Conservation (phyloP, 2,329 filamentous ascomycete species). For the Beauveria varroae region DNA sequence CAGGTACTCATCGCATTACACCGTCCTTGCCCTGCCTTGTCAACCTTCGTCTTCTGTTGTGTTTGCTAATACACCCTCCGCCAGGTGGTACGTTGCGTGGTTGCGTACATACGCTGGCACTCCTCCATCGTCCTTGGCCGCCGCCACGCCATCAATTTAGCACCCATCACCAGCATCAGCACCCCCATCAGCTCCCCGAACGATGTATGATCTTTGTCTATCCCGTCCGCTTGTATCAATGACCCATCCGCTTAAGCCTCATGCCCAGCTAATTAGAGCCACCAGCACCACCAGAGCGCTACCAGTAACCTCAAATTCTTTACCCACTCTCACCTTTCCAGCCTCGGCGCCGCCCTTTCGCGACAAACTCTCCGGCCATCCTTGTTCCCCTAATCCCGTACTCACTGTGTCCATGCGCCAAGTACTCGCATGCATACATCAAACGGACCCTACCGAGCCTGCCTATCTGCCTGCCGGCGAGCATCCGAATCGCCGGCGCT, state of each 20-base stretch:
- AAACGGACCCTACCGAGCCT: slow-evolving; percentile 1
- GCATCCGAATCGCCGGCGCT: neutral
- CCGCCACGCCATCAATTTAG: neutral
- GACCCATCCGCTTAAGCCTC: slow-evolving; percentile 1
- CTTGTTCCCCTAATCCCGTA: neutral
- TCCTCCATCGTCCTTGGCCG: neutral
- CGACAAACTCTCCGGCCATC: slow-evolving; percentile 2
- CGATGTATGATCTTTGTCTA: slow-evolving; percentile 1
- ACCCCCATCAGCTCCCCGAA: neutral
- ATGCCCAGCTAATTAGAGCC: neutral
- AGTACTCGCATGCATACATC: neutral
- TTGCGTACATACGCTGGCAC: neutral
- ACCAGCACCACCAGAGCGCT: neutral
- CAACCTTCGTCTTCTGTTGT: neutral
- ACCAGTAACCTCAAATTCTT: neutral
- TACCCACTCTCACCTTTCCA: neutral
- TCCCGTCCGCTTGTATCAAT: neutral
- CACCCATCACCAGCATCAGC: neutral
- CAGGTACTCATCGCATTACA: neutral
- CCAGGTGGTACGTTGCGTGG: neutral
- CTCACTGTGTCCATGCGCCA: neutral
- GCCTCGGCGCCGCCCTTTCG: neutral
- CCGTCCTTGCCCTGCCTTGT: neutral
- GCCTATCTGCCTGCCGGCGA: neutral
- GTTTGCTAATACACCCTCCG: neutral